phyloP scores from a whole-genome alignment of 2,329 filamentous ascomycete genomes.

The Neonectria magnoliae region DNA sequence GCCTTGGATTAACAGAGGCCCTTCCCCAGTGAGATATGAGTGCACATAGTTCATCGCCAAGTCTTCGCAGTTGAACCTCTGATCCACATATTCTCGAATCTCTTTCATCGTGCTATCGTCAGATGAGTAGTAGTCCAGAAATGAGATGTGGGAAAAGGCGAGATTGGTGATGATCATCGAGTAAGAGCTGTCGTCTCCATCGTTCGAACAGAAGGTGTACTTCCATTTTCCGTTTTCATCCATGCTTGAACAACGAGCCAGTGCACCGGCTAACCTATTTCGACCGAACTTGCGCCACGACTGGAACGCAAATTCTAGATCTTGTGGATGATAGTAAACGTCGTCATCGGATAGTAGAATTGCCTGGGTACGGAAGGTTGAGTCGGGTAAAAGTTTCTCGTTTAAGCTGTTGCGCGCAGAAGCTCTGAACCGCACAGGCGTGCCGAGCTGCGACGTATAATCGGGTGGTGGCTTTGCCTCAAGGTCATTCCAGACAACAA shows the following conservation, averaged over 20 bases:
- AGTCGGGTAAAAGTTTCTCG: conserved; percentile 49
- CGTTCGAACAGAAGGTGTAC: conserved; percentile 44
- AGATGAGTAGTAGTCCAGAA: conserved; percentile 50
- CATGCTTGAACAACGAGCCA: conserved; percentile 44
- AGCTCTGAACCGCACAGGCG: conserved; percentile 46
- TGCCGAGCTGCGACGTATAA: conserved; percentile 40
- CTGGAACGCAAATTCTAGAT: conserved; percentile 52
- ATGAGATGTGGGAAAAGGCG: conserved; percentile 48
- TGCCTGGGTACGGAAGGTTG: conserved; percentile 47
- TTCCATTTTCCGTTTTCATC: conserved; percentile 36
- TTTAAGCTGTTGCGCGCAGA: conserved; percentile 48
- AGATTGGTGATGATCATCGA: conserved; percentile 50
- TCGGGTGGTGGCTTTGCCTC: conserved; percentile 39
- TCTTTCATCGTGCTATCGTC: conserved; percentile 37
- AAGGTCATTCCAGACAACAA: conserved; percentile 50
- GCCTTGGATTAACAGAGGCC: conserved; percentile 46
- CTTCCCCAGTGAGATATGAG: conserved; percentile 45
- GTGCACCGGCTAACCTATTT: conserved; percentile 46
- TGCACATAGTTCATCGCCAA: conserved; percentile 50
- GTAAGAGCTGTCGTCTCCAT: conserved; percentile 40
- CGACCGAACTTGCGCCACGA: conserved; percentile 48
- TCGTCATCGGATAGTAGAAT: conserved; percentile 52
- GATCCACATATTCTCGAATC: conserved; percentile 48
- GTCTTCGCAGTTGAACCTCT: conserved; percentile 52
- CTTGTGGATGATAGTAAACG: conserved; percentile 48